Percentiles rank a stretch among this genome's conserved stretches.
phyloP scores from a whole-genome alignment of 176 grass and related monocot species.

The Cymbopogon citratus region DNA sequence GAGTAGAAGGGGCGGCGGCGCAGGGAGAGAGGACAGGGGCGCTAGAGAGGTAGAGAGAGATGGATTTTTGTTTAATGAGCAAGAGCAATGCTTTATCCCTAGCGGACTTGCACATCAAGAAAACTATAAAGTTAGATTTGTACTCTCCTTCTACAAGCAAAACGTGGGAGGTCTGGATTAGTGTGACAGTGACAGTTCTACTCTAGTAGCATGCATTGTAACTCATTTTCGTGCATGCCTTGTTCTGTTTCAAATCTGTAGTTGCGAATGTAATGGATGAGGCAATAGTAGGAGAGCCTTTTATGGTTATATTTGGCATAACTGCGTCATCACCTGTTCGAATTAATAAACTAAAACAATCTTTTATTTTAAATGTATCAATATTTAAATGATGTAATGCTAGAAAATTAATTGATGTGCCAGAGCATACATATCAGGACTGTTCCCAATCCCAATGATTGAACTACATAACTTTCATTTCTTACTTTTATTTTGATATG shows the following conservation, averaged over 20 bases:
- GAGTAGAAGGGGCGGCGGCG: too few relatives aligned
- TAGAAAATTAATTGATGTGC: neutral
- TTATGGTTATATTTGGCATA: neutral
- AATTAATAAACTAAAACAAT: neutral
- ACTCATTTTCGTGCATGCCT: neutral
- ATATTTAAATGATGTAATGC: neutral
- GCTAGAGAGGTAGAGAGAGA: too few relatives aligned
- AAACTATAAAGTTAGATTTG: too few relatives aligned
- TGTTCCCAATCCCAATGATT: neutral
- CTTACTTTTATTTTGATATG: neutral
- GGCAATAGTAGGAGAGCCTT: neutral
- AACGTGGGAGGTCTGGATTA: too few relatives aligned
- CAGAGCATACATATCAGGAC: neutral
- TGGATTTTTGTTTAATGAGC: too few relatives aligned
- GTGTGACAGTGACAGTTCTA: too few relatives aligned
- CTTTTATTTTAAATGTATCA: neutral
- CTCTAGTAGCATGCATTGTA: neutral
- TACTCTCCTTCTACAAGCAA: too few relatives aligned
- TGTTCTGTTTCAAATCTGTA: neutral
- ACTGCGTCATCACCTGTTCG: neutral
- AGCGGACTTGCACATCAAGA: too few relatives aligned
- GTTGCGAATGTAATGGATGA: neutral
- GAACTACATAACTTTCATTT: neutral
- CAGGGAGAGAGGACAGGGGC: too few relatives aligned
- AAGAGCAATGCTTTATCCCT: too few relatives aligned